Conservation (phyloP, 2,329 filamentous ascomycete genomes). For the Fusarium floridanum region DNA sequence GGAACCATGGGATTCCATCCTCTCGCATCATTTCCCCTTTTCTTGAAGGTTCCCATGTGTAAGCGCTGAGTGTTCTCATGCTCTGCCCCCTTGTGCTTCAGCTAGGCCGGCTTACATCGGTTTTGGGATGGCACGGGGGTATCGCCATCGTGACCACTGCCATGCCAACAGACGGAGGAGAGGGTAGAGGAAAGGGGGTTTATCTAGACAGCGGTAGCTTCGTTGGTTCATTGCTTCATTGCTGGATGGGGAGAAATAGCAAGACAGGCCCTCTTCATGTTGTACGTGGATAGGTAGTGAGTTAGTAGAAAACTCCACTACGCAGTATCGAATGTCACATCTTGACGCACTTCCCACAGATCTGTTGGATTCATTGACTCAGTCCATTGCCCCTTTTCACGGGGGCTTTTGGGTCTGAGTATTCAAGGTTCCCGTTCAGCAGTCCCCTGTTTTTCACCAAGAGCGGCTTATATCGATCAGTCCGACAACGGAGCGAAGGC, state of each 20-base stretch:
- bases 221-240: not conserved
- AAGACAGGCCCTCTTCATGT: not conserved
- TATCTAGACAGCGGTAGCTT: not conserved
- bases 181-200: too few species aligned
- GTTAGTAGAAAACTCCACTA: not conserved
- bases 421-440: not conserved
- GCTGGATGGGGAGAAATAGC: not conserved
- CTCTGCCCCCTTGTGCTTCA: not conserved
- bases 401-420: not conserved
- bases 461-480: not conserved
- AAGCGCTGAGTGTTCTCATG: not conserved
- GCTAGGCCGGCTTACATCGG: not conserved
- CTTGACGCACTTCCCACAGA: not conserved
- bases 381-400: not conserved
- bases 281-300: not conserved
- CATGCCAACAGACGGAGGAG: not conserved
- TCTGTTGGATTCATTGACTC: not conserved
- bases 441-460: not conserved
- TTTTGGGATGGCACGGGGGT: not conserved
- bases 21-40: not conserved
- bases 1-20: not conserved
- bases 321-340: not conserved
- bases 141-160: not conserved
- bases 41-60: not conserved
- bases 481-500: not conserved